A percentile compares a stretch with the other conserved stretches of the same genome.
phyloP scores from a whole-genome alignment of 2,329 filamentous ascomycete genomes.

The Leptoxyphium fumago region DNA sequence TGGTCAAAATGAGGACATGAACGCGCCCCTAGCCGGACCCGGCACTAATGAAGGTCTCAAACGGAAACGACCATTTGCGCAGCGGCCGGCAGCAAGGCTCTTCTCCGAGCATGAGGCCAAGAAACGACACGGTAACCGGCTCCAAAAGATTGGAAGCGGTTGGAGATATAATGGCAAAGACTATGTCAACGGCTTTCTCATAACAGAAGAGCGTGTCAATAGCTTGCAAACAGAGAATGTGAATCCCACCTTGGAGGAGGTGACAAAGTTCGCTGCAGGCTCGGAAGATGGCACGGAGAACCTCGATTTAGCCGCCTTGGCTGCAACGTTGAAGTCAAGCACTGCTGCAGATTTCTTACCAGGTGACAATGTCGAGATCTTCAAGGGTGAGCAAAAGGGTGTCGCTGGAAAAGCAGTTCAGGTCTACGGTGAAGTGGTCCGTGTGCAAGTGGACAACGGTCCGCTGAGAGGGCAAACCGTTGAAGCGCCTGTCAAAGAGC shows the following conservation, averaged over 20 bases:
- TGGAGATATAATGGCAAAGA: conserved; percentile 81
- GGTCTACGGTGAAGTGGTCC: conserved; percentile 84
- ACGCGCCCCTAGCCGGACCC: conserved; percentile 23
- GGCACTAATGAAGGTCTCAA: conserved; percentile 39
- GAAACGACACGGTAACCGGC: conserved; percentile 61
- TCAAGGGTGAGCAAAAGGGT: conserved; percentile 85
- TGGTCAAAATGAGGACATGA: conserved; percentile 65
- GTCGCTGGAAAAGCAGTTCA: conserved; percentile 74
- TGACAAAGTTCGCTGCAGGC: conserved; percentile 81
- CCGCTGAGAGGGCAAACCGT: conserved; percentile 70
- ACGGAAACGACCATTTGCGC: conserved; percentile 57
- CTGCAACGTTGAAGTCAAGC: conserved; percentile 75
- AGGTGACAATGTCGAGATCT: conserved; percentile 93
- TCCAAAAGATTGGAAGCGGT: conserved; percentile 44
- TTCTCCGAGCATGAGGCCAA: conserved; percentile 90
- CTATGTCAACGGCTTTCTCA: conserved; percentile 82
- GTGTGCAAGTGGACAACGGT: conserved; percentile 70
- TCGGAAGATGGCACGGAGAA: conserved; percentile 88
- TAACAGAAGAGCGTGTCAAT: conserved; percentile 87
- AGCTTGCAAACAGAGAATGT: conserved; percentile 76
- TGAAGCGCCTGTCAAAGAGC: conserved; percentile 79
- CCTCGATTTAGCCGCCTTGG: conserved; percentile 78
- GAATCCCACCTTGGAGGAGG: conserved; percentile 84
- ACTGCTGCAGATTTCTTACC: conserved; percentile 74
- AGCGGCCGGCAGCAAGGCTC: conserved; percentile 69